phyloP scores from a whole-genome alignment of 805 yeast genomes.

The Saccharomycodes ludwigii region DNA sequence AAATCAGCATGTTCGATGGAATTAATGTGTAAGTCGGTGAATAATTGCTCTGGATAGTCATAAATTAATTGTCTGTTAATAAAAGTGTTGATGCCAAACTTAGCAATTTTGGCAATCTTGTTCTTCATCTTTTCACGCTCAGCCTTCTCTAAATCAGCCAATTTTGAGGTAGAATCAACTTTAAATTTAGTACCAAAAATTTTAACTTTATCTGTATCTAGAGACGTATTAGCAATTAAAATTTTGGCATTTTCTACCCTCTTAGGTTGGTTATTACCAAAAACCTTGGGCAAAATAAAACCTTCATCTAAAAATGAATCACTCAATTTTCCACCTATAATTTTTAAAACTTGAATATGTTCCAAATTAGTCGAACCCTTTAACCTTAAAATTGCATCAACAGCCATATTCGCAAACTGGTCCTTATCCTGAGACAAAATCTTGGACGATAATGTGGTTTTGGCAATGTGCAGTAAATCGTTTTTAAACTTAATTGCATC shows the following conservation, averaged over 20 bases:
- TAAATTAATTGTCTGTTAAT: constrained; percentile 94
- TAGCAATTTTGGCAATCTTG: constrained; percentile 81
- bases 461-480: constrained; percentile 79
- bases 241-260: constrained; percentile 71
- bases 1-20: constrained; percentile 97
- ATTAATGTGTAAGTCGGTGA: constrained; percentile 76
- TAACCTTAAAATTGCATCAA: constrained; percentile 82
- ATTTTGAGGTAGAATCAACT: constrained; percentile 87
- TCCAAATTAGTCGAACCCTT: constrained; percentile 81
- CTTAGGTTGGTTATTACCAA: constrained; percentile 92
- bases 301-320: constrained; percentile 96
- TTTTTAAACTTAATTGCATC: constrained; percentile 49
- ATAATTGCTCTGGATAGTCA: constrained; percentile 95
- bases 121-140: constrained; percentile 87
- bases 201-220: constrained; percentile 96
- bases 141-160: constrained; percentile 89
- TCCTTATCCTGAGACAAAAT: constrained; percentile 91
- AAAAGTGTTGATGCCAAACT: constrained; percentile 78
- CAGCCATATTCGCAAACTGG: constrained; percentile 79
- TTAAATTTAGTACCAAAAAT: constrained; percentile 96
- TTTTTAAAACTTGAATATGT: constrained; percentile 86
- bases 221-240: constrained; percentile 85
- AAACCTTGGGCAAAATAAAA: constrained; percentile 78
- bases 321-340: constrained; percentile 80
- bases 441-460: constrained; percentile 87